Evolutionary conservation across 495 filamentous ascomycete genomes (phyloP).

Genomic region (Hypoxylon intermedium): DNA sequence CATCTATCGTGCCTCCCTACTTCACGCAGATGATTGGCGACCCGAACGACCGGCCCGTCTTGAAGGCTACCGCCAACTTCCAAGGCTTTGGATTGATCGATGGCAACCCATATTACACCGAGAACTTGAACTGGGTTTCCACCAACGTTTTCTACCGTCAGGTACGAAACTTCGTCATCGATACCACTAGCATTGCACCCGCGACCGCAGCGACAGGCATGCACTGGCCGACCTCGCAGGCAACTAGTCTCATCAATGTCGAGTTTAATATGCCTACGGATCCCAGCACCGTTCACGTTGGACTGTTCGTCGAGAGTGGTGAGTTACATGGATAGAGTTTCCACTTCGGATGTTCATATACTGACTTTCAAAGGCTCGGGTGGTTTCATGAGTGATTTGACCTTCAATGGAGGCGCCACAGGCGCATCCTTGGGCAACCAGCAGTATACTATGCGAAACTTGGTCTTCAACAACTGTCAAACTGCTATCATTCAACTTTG

Average conservation of each 20-base stretch:
- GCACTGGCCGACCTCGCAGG: conserved; percentile 82
- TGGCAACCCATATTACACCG: conserved; percentile 69
- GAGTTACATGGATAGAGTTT: conserved; percentile 6
- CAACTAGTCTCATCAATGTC: conserved; percentile 79
- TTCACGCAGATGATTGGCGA: conserved; percentile 75
- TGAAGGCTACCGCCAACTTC: conserved; percentile 72
- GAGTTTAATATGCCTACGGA: conserved; percentile 72
- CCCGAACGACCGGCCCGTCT: conserved; percentile 65
- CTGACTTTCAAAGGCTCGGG: conserved; percentile 64
- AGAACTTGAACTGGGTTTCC: conserved; percentile 57
- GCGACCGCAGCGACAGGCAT: conserved; percentile 65
- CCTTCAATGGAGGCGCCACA: conserved; percentile 74
- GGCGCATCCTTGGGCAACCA: conserved; percentile 76
- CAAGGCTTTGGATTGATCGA: conserved; percentile 71
- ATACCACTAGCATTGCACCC: conserved; percentile 68
- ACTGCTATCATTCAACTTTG: conserved; percentile 62
- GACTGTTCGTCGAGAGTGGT: conserved; percentile 77
- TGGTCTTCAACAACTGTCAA: conserved; percentile 69
- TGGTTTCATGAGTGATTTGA: conserved; percentile 69
- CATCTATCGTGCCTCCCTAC: conserved; percentile 69
- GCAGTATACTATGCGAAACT: conserved; percentile 80
- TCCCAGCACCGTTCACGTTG: conserved; percentile 68
- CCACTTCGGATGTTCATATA: neutral
- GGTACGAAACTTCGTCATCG: conserved; percentile 78
- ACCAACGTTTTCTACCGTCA: conserved; percentile 83